Percentiles rank a stretch among this genome's conserved stretches.
These are phyloP conservation scores for Polymyxa betae DNA, from an alignment of 208 protist species.

Conservation along the genomic window DNA sequence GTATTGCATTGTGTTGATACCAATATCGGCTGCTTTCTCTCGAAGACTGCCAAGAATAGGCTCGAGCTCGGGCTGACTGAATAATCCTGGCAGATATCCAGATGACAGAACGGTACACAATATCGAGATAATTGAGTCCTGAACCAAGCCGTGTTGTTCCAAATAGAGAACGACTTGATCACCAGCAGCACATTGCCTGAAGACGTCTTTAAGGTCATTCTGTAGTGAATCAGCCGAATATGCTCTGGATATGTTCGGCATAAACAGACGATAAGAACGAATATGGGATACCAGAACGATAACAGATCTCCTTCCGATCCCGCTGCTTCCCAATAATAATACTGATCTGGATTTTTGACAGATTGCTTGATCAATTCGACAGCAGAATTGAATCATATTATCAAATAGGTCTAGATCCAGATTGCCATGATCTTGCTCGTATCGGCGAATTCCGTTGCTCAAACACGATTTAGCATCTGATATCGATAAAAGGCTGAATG, in stretches of 20 bases:
- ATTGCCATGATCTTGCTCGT: conserved; percentile 86
- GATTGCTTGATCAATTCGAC: conserved; percentile 91
- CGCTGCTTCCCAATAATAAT: conserved; percentile 87
- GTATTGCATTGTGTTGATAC: conserved; percentile 81
- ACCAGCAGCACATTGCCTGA: conserved; percentile 85
- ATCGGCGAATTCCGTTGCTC: conserved; percentile 68
- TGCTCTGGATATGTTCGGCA: conserved; percentile 82
- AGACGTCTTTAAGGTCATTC: conserved; percentile 86
- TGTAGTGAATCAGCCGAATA: conserved; percentile 90
- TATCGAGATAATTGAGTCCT: conserved; percentile 57
- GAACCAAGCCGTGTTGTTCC: conserved; percentile 90
- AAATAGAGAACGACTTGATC: conserved; percentile 85
- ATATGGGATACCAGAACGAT: conserved; percentile 86
- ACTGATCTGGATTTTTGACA: conserved; percentile 86
- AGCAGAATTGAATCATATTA: conserved; percentile 88
- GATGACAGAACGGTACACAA: conserved; percentile 92
- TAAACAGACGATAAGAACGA: conserved; percentile 84
- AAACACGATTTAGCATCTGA: conserved; percentile 62
- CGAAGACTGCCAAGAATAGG: conserved; percentile 76
- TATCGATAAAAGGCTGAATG: neutral
- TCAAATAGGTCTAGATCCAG: conserved; percentile 90
- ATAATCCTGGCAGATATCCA: conserved; percentile 94
- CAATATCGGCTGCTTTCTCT: conserved; percentile 60
- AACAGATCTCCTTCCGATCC: conserved; percentile 86
- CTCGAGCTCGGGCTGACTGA: conserved; percentile 91